A percentile compares a stretch with the other conserved stretches of the same genome.
phyloP scores from a whole-genome alignment of 495 filamentous ascomycete genomes.

The Penicillium pancosmium region DNA sequence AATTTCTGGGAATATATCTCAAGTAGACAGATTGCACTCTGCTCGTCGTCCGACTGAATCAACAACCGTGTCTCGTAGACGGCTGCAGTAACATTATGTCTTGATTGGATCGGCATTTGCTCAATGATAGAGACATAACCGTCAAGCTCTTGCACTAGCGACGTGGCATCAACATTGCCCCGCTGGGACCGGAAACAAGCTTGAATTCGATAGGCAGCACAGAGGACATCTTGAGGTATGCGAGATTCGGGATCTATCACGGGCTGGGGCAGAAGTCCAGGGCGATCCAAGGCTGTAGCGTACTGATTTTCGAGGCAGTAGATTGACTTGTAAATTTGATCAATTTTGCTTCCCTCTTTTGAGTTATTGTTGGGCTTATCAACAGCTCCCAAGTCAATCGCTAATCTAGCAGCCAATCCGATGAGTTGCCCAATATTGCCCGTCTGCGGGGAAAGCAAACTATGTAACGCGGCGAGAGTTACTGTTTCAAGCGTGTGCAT shows the following conservation, averaged over 20 bases:
- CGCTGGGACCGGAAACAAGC: neutral
- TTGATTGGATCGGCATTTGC: neutral
- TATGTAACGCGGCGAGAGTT: neutral
- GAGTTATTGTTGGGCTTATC: neutral
- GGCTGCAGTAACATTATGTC: neutral
- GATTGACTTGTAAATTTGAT: neutral
- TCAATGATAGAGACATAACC: neutral
- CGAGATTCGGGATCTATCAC: neutral
- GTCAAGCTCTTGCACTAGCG: neutral
- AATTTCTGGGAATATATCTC: neutral
- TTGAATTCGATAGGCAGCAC: neutral
- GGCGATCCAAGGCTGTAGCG: neutral
- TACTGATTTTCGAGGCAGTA: neutral
- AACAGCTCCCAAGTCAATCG: neutral
- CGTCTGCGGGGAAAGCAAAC: neutral
- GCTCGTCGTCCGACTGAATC: neutral
- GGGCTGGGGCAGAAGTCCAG: neutral
- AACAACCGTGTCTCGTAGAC: neutral
- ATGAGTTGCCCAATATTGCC: neutral
- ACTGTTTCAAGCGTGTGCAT: neutral
- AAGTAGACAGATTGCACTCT: neutral
- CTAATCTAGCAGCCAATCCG: neutral
- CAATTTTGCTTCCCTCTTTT: neutral
- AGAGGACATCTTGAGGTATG: neutral
- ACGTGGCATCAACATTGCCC: neutral